These are phyloP conservation scores for Zoysia matrella DNA, from an alignment of 202 grass and related monocot genomes.

Conservation along the genomic window DNA sequence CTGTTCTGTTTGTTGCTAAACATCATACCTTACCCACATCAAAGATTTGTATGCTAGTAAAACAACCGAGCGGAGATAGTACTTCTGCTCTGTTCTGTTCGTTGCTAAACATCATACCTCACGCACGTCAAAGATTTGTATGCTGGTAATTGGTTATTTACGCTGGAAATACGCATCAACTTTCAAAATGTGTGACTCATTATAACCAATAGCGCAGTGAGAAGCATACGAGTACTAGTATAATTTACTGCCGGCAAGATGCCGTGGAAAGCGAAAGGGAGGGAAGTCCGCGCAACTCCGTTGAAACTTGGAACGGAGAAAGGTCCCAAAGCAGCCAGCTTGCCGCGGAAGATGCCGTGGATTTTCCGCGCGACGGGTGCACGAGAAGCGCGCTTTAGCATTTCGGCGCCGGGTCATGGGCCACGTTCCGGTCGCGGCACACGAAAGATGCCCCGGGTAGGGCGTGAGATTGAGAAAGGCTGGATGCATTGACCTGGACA, in stretches of 20 bases:
- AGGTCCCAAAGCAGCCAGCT: neutral
- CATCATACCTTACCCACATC: neutral
- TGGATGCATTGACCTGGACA: slow-evolving; percentile 34
- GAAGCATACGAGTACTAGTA: neutral
- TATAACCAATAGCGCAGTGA: neutral
- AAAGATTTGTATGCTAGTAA: no score
- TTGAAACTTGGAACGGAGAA: slow-evolving; percentile 5
- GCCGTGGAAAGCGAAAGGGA: neutral
- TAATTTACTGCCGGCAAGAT: neutral
- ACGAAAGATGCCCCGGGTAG: slow-evolving; percentile 11
- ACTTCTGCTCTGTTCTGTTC: no score
- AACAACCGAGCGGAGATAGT: no score
- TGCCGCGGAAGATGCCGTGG: slow-evolving; percentile 1
- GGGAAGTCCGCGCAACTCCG: neutral
- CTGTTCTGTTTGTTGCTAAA: neutral
- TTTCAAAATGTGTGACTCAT: neutral
- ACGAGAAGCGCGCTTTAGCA: neutral
- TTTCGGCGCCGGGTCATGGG: slow-evolving; percentile 20
- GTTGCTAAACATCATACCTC: no score
- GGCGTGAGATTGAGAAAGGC: neutral
- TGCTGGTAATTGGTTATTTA: neutral
- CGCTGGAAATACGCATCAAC: neutral
- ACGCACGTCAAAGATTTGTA: neutral
- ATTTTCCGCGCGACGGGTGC: slow-evolving; percentile 3
- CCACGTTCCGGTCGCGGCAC: slow-evolving; percentile 16